Evolutionary conservation across 129 eudicot genomes (phyloP), one percentile per base, ranked within the genome.

Genomic region (Erigeron canadensis): DNA sequence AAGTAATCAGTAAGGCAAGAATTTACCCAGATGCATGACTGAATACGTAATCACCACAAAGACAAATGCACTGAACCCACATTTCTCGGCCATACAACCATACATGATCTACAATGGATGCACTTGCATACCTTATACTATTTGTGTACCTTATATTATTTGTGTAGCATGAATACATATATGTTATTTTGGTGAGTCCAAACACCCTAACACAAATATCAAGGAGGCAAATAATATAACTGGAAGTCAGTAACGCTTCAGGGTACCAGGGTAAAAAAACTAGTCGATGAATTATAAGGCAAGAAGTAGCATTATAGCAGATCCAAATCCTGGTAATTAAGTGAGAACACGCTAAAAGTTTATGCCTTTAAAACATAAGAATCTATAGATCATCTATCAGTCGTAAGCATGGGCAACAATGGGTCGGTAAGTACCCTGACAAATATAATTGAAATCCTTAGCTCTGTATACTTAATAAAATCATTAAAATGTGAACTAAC

Each of bases 1-100:
- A 47, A 44, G 23, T 76, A 66, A 68, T 56, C 69, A 5, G 69
- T 67, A 58, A 75, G 68, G 68, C 61, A 67, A 56, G 16, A 47
- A 10, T 11, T 10, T 45, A 42, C 9, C 64, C 8, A 22, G 42
- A 37, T 67, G 58, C 53, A 45, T 41, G 55, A 55, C 8, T 28
- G 5, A 9, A 50, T 23, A 59, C 15, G 15, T 57, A 6, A 51
- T n/a, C 57, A 65, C 46, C 55, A 46, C 8, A 12, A 66, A 75
- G 9, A 16, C 65, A 75, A 74, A 38, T 28, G 34, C 34, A 28
- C 34, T 28, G 0, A 28, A 28, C 34, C 34, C 34, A 28, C 1
- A 28, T 28, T 54, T 66, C 42, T 54, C 41, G 72, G 66, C 42
- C 65, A 65, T 37, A 21, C 28, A 54, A 11, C 40, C 47, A 37